These are phyloP conservation scores for Babesia bigemina DNA, from an alignment of 169 alveolate genomes.

Conservation along the genomic window DNA sequence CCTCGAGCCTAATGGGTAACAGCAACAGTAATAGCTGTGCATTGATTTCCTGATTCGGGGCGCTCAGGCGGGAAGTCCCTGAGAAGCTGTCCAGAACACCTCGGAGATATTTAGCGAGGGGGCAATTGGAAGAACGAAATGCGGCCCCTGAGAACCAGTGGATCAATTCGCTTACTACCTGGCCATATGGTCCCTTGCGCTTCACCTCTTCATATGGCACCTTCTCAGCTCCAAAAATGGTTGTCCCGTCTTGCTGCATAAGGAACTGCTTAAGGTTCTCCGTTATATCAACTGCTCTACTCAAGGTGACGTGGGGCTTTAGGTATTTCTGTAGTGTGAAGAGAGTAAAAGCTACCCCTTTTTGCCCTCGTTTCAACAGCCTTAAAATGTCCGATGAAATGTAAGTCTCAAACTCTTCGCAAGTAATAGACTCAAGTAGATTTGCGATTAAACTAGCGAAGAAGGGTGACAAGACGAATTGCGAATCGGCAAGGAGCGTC, in stretches of 20 bases:
- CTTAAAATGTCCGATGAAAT: constrained; percentile 12
- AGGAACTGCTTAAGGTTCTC: constrained; percentile 5
- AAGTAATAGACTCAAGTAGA: constrained; percentile 3
- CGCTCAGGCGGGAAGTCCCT: constrained; percentile 4
- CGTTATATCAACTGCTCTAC: constrained; percentile 2
- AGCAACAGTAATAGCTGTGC: constrained; percentile 2
- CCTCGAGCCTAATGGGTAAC: background rate
- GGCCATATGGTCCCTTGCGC: background rate
- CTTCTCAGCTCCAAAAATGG: constrained; percentile 12
- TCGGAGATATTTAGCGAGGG: background rate
- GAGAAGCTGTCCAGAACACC: background rate
- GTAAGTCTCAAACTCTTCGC: constrained; percentile 21
- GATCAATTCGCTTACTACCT: constrained; percentile 25
- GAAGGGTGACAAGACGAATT: constrained; percentile 23
- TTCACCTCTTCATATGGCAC: constrained; percentile 2
- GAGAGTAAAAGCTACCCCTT: constrained; percentile 8
- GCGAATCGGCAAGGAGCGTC: background rate
- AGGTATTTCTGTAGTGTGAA: constrained; percentile 5
- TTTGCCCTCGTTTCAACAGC: constrained; percentile 31
- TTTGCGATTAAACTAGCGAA: constrained; percentile 13
- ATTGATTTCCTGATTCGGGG: constrained; percentile 9
- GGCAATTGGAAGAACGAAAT: constrained; percentile 3
- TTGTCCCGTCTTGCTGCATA: constrained; percentile 6
- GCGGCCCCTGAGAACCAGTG: constrained; percentile 14
- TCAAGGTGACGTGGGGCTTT: background rate